Evolutionary conservation across 495 filamentous ascomycete genomes (phyloP), one percentile per base, ranked within the genome.

Genomic region (Xylona heveae): DNA sequence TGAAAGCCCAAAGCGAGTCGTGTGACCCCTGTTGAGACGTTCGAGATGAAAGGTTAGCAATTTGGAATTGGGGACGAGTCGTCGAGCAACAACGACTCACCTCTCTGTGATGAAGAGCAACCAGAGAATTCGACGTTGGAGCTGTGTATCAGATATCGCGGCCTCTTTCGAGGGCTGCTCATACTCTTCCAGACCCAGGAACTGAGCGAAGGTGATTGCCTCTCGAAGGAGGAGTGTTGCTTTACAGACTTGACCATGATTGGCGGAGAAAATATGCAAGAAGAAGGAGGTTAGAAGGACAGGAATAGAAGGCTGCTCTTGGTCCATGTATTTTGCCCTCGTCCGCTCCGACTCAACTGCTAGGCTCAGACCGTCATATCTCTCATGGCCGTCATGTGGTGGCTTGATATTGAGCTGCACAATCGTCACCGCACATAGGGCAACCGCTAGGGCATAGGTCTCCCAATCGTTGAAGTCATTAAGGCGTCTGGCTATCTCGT

Each of bases 141-240:
- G 7, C 23, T 25, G 23, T 13, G 23, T 13, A 7, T 25, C n/a
- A n/a, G n/a, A n/a, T n/a, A n/a, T n/a, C n/a, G n/a, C 23, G 23
- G 8, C 23, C 23, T 25, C 23, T 30, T 30, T 9, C n/a, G n/a
- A n/a, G 8, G 15, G 28, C 28, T 30, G 28, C 28, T 7, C 15
- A 16, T 9, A 30, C 8, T 30, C 8, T 7, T 30, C 28, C 8
- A 16, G 8, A 16, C 15, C 15, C 15, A 30, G 8, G 7, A 30
- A 9, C 8, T 30, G 28, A 7, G 28, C 28, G 8, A 30, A 9
- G 8, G 28, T 30, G 28, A 30, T 30, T 7, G 28, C 28, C 15
- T 30, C 28, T 8, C 28, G 28, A 8, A 30, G 15, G 7, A 9
- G 8, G 8, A 30, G 8, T 9, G 28, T 9, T 8, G 8, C 28